Conservation (phyloP, 2,329 filamentous ascomycete genomes). For the Neonectria magnoliae region DNA sequence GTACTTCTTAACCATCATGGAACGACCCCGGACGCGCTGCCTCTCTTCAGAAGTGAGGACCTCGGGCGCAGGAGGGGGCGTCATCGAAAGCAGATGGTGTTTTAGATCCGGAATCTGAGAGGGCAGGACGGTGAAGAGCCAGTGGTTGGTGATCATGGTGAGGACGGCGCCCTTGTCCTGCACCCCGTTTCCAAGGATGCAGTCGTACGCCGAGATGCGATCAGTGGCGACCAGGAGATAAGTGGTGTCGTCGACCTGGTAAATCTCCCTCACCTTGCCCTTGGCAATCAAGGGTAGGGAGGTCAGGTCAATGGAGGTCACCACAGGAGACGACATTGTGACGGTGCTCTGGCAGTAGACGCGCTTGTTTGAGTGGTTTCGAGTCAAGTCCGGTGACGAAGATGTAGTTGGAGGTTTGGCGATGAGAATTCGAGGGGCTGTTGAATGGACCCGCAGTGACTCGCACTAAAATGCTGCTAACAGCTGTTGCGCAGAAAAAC, state of each 20-base stretch:
- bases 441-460: background rate
- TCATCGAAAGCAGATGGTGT: background rate
- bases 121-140: background rate
- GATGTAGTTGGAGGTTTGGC: background rate
- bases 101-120: background rate
- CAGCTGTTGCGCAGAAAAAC: background rate
- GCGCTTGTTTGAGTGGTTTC: too few relatives aligned
- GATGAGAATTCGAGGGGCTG: background rate
- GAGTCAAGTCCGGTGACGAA: background rate
- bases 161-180: background rate
- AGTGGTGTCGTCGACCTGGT: background rate
- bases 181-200: background rate
- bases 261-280: background rate
- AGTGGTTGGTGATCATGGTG: background rate
- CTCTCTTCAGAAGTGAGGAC: background rate
- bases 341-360: background rate
- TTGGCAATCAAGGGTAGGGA: background rate
- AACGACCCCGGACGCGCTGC: background rate
- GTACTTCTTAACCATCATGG: background rate
- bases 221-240: background rate
- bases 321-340: background rate
- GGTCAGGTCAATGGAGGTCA: background rate
- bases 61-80: background rate
- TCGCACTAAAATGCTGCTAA: background rate
- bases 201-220: background rate